Base-by-base conservation (phyloP, 2,329 filamentous ascomycete species). In the Thelonectria olida region DNA sequence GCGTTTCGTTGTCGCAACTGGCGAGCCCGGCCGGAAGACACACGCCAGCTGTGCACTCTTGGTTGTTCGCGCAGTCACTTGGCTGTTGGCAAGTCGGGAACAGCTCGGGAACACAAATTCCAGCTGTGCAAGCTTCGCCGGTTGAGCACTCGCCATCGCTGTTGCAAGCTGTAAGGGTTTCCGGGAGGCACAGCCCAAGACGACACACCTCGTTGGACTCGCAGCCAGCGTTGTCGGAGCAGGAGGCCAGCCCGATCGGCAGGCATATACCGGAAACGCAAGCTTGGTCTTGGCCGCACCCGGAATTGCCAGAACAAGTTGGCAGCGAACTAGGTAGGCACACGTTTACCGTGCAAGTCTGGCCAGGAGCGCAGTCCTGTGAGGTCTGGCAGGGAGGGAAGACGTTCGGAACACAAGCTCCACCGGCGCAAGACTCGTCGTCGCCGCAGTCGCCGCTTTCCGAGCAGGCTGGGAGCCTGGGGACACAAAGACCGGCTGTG, bases 251-350 rank as follows among this genome's bases (percentile, higher is more conserved):
- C 2, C 25, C 49, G 9, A 5, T 19, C 1, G 55, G 55, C 1
- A 58, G 22, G n/a, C 55, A 58, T 7, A 53, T 13, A 4, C 55
- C 49, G 5, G 41, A 52, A 4, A 58, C 8, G 19, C 57, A 59
- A 1, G 57, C 36, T n/a, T 59, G 42, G 15, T 44, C 45, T 2
- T 23, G 15, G 20, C 38, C 47, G n/a, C 54, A 57, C 12, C 41
- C 55, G 17, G 48, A 20, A 7, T 45, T 13, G 1, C 10, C 15
- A 2, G 22, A 45, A 12, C 55, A 58, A 2, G 48, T 28, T 2
- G 10, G 1, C 22, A 58, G 6, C 7, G 34, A 20, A 22, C 39
- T 42, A 15, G 56, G 50, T 12, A 59, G 49, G 39, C 55, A 58
- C 10, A 58, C 39, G 13, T 34, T 49, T 10, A 39, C 41, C 19